A percentile compares a stretch with the other conserved stretches of the same genome.
Evolutionary conservation across 1,139 yeast species (phyloP).

Genomic region (Yamadazyma triangularis): DNA sequence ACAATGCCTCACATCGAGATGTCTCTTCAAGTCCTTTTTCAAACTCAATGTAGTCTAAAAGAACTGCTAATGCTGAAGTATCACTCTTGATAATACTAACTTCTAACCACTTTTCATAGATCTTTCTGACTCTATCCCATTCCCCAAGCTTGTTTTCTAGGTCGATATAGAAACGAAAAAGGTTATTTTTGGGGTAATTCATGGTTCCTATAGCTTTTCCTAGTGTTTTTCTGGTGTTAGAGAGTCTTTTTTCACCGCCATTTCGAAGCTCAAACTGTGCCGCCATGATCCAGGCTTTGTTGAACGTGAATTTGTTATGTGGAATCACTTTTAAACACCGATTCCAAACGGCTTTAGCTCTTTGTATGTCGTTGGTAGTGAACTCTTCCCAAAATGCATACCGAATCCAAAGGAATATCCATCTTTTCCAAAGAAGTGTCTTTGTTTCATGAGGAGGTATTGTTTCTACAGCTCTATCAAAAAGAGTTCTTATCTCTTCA

Average conservation of each 20-base stretch:
- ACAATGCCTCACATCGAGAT: conserved; percentile 62
- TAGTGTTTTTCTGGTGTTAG: conserved; percentile 59
- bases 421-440: conserved; percentile 62
- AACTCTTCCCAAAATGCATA: conserved; percentile 65
- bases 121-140: conserved; percentile 70
- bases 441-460: conserved; percentile 28
- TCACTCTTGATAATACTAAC: conserved; percentile 45
- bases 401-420: conserved; percentile 65
- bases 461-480: conserved; percentile 39
- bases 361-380: conserved; percentile 33
- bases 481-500: conserved; percentile 27
- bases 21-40: conserved; percentile 70
- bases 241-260: conserved; percentile 24
- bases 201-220: conserved; percentile 67
- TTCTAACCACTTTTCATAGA: conserved; percentile 69
- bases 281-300: conserved; percentile 68
- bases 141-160: conserved; percentile 58
- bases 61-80: conserved; percentile 21
- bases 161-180: conserved; percentile 61
- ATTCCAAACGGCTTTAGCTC: conserved; percentile 50
- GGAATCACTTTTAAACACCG: conserved; percentile 50
- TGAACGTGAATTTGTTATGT: conserved; percentile 56
- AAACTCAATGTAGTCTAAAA: conserved; percentile 56
- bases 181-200: conserved; percentile 41
- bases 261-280: conserved; percentile 76